A percentile compares a stretch with the other conserved stretches of the same genome.
These are phyloP conservation scores for Pueraria montana DNA, from an alignment of 306 rosid genomes.

Conservation along the genomic window DNA sequence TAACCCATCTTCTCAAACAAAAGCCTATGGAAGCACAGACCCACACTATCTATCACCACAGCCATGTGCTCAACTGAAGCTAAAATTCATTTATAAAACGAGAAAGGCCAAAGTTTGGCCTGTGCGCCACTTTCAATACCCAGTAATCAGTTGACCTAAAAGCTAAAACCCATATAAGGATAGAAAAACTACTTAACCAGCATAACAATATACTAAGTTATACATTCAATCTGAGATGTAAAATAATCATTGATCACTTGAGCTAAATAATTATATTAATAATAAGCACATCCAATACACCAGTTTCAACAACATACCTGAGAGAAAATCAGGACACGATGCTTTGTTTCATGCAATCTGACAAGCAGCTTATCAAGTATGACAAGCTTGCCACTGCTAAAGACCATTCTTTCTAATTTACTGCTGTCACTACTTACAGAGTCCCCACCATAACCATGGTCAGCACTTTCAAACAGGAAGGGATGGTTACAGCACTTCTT, in stretches of 20 bases:
- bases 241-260: too few relatives aligned
- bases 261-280: too few relatives aligned
- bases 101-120: too few relatives aligned
- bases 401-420: slow-evolving; percentile 88
- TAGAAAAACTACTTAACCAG: slow-evolving; percentile 3
- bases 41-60: too few relatives aligned
- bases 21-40: background rate
- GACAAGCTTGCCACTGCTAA: slow-evolving; percentile 97
- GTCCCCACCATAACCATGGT: slow-evolving; percentile 99
- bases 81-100: too few relatives aligned
- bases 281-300: slow-evolving; percentile 17
- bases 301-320: slow-evolving; percentile 72
- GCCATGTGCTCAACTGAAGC: background rate
- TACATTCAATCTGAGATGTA: too few relatives aligned
- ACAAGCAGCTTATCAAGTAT: slow-evolving; percentile 96
- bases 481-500: slow-evolving; percentile 99
- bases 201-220: too few relatives aligned
- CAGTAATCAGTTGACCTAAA: background rate
- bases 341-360: slow-evolving; percentile 93
- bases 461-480: slow-evolving; percentile 98
- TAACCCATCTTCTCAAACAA: background rate
- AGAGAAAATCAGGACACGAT: slow-evolving; percentile 94
- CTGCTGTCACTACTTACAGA: slow-evolving; percentile 71
- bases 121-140: background rate
- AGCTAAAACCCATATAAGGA: background rate